Conservation (phyloP, 371 early-diverging fungal genomes). For the Saksenaea vasiformis region DNA sequence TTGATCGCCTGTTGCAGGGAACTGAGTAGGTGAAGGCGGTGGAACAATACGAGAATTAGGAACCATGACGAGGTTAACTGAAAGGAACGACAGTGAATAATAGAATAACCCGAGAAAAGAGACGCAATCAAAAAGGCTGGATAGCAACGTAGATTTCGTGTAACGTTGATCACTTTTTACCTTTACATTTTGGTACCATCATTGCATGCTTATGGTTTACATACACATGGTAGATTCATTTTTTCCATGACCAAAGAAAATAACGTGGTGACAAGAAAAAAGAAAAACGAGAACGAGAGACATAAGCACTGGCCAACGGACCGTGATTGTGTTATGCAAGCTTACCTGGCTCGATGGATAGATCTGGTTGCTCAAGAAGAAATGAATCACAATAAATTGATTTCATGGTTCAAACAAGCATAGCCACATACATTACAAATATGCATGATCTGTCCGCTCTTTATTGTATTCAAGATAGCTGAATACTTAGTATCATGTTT, state of each 20-base stretch:
- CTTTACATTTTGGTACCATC: background rate
- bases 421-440: no score
- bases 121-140: background rate
- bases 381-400: no score
- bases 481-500: no score
- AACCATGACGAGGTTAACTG: background rate
- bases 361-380: no score
- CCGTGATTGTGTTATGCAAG: no score
- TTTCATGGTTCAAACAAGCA: no score
- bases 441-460: no score
- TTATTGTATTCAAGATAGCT: no score
- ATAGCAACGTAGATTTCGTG: conserved; percentile 1
- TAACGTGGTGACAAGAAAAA: no score
- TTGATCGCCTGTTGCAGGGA: background rate
- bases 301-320: no score
- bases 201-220: conserved; percentile 22
- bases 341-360: no score
- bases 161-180: conserved; percentile 3
- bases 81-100: background rate
- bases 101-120: background rate
- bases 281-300: no score
- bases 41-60: background rate
- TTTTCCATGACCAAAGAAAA: background rate
- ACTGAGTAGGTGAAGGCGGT: background rate
- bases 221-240: conserved; percentile 17